A percentile compares a stretch with the other conserved stretches of the same genome.
These are phyloP conservation scores for Coprinopsis strossmayeri DNA, from an alignment of 768 basidiomycete genomes.

Conservation along the genomic window DNA sequence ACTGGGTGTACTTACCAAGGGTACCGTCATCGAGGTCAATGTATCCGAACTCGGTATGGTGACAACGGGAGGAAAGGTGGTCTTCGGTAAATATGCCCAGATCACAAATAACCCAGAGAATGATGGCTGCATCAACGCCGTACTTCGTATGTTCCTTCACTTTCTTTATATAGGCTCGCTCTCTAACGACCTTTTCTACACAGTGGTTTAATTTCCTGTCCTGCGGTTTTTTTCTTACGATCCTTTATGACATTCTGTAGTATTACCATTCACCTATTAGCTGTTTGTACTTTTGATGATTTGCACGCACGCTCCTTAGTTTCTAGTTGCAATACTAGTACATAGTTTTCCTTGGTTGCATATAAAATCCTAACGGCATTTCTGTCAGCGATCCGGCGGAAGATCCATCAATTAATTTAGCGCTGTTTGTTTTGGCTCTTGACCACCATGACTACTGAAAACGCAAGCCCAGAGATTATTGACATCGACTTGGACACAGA, in stretches of 20 bases:
- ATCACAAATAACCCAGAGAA: conserved; percentile 95
- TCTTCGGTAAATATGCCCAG: conserved; percentile 91
- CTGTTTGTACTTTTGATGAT: too few relatives aligned
- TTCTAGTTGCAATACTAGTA: too few relatives aligned
- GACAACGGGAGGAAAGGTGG: conserved; percentile 92
- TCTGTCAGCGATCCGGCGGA: too few relatives aligned
- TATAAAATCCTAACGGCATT: too few relatives aligned
- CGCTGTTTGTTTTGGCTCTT: not conserved
- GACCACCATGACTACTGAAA: not conserved
- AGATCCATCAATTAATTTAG: too few relatives aligned
- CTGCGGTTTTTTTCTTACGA: not conserved
- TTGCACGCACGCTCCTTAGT: too few relatives aligned
- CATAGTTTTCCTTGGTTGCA: too few relatives aligned
- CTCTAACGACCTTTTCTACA: not conserved
- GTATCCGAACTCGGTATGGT: conserved; percentile 98
- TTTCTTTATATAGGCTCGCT: not conserved
- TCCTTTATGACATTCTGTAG: not conserved
- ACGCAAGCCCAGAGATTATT: not conserved
- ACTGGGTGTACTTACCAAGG: conserved; percentile 95
- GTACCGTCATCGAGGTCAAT: conserved; percentile 97
- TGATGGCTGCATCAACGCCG: conserved; percentile 94
- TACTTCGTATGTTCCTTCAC: conserved; percentile 62
- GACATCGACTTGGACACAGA: conserved; percentile 23
- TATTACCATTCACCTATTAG: not conserved
- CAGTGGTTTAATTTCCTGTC: conserved; percentile 9